Evolutionary conservation across 164 flowering plant genomes (phyloP), one percentile per base, ranked within the genome.

Genomic region (Macadamia integrifolia): DNA sequence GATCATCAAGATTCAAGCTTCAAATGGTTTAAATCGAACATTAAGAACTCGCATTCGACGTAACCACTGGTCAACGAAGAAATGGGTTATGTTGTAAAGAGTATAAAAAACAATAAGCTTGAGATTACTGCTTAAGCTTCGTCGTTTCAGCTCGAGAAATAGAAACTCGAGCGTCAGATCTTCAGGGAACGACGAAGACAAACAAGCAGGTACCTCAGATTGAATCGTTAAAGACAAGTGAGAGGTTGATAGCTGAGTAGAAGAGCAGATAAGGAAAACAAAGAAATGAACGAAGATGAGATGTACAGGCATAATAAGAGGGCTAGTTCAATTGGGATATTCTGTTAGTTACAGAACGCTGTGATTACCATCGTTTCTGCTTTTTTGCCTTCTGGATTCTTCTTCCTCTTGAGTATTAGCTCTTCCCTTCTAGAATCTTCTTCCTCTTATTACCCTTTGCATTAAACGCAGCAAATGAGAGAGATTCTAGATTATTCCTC

Each of bases 11-110:
- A 42, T 43, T 63, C 69, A 71, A 66, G 71, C 68, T 53, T 59
- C 74, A 11, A 67, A 68, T 58, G 69, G 69, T 55, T 71, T 75
- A 60, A 68, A 72, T 30, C 68, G 73, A 53, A 71, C 62, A 64
- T 70, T 43, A 6, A 68, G 62, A 62, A 65, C 10, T 56, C 75
- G 71, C 29, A 65, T 65, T 7, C 70, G 77, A 18, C 70, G 70
- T 56, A 69, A 59, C 59, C 63, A 66, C 28, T 74, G 77, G 58
- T 68, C 72, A 1, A 29, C 50, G 58, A 76, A 61, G 30, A 31
- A 29, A 3, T 58, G 67, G 6, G 66, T 53, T 14, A 50, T 50
- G 43, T 35, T 35, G 40, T 66, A 59, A 60, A 67, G 8, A 67
- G 67, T 31, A 66, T 49, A 61, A 61, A 15, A 68, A 43, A 31